These are phyloP conservation scores for Trichoderma cornu-damae DNA, from an alignment of 2,329 filamentous ascomycete genomes.

Conservation along the genomic window DNA sequence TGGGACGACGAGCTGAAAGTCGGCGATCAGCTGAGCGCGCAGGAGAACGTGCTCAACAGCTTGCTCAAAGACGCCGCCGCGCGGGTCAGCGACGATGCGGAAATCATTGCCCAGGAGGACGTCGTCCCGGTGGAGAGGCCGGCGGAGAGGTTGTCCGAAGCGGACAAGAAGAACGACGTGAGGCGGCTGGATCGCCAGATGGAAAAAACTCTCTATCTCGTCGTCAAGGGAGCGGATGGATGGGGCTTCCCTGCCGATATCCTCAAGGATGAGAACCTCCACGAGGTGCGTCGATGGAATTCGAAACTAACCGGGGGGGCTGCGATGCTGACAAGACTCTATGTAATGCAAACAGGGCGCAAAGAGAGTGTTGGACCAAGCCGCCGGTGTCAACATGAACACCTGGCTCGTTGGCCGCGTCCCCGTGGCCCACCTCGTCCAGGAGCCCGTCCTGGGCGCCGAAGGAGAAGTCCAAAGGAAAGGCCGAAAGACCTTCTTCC, in stretches of 20 bases:
- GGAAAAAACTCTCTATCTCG: constrained; percentile 78
- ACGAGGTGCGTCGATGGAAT: constrained; percentile 59
- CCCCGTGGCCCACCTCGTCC: constrained; percentile 74
- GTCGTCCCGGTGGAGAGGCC: constrained; percentile 67
- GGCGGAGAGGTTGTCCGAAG: constrained; percentile 65
- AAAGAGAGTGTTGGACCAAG: constrained; percentile 67
- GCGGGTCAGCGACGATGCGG: constrained; percentile 54
- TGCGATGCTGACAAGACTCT: not conserved
- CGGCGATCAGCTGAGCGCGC: constrained; percentile 61
- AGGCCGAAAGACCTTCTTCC: constrained; percentile 86
- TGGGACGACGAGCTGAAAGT: constrained; percentile 92
- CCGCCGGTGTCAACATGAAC: constrained; percentile 93
- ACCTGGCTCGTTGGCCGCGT: constrained; percentile 93
- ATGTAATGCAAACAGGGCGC: constrained; percentile 67
- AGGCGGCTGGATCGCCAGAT: constrained; percentile 74
- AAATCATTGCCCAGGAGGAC: constrained; percentile 53
- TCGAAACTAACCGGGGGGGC: too few species aligned
- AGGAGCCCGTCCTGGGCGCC: constrained; percentile 44
- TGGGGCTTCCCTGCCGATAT: constrained; percentile 81
- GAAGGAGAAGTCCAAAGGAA: constrained; percentile 41
- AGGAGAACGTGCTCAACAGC: constrained; percentile 60
- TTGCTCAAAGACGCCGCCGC: constrained; percentile 71
- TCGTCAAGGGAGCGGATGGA: constrained; percentile 68
- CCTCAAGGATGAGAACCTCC: constrained; percentile 69
- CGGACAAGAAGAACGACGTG: constrained; percentile 69